Base-by-base conservation (phyloP, 1,284 basidiomycete genomes). In the Trametes sp. region DNA sequence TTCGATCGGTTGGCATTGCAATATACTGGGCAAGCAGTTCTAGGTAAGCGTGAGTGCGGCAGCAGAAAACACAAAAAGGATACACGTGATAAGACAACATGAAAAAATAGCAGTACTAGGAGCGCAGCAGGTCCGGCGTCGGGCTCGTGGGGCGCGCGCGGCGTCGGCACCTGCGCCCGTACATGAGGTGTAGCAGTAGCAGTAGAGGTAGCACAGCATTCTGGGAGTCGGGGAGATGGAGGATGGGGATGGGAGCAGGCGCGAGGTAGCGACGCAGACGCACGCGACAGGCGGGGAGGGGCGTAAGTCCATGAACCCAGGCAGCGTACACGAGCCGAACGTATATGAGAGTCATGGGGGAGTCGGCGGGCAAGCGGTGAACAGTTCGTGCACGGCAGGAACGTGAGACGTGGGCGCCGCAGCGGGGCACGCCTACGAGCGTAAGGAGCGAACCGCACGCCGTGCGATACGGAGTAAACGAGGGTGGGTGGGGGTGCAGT, bases 341-440 rank as follows among this genome's bases (percentile, higher is more conserved):
- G 58, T 59, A 54, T 54, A 36, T 46, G 52, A 24, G 46, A 45
- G 44, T 49, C 45, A 35, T 54, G 29, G 52, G 19, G 16, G 24
- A 24, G 42, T 6, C 4, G 38, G 11, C 45, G 28, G 16, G 35
- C 11, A 19, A 36, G 31, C 31, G 26, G 13, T 35, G 26, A 53
- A 24, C 31, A 59, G 59, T 60, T 60, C 59, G 59, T 60, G 59
- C 59, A 60, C 59, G 59, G 53, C 59, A 49, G 46, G 59, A 49
- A 60, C 59, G 58, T 59, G 58, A 52, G 46, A 60, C 59, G 58
- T 59, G 58, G 58, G 58, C 52, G 29, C 51, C 26, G 58, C 45
- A 49, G 51, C 24, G 31, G 42, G 24, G 42, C 45, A 41, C 35
- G 52, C 36, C 58, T 45, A 59, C 58, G 58, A 41, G 52, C 44